phyloP scores from a whole-genome alignment of 306 rosid species.

The Myrica gale region DNA sequence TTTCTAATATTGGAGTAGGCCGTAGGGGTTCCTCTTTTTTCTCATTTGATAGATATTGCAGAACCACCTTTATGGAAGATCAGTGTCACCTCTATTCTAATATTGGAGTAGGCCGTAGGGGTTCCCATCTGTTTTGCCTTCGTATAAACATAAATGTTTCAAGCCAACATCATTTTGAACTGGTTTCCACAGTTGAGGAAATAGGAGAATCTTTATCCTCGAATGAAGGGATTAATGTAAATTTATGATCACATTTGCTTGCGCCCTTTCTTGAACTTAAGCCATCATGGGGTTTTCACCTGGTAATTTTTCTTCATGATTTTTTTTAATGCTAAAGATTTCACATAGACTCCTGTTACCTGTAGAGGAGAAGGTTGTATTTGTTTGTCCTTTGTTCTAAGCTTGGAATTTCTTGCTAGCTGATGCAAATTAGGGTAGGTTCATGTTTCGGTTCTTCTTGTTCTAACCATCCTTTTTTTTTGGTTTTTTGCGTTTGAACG shows the following conservation, averaged over 20 bases:
- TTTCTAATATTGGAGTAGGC: background rate
- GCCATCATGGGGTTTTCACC: background rate
- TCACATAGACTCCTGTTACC: background rate
- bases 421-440: background rate
- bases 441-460: background rate
- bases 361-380: background rate
- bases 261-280: background rate
- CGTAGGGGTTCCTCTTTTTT: too few relatives aligned
- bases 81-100: background rate
- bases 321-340: background rate
- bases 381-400: background rate
- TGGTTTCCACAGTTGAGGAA: background rate
- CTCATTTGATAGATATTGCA: background rate
- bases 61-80: background rate
- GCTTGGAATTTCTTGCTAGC: background rate
- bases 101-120: too few relatives aligned
- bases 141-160: background rate
- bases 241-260: background rate
- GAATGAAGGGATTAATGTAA: background rate
- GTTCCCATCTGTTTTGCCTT: background rate
- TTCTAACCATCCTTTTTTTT: background rate
- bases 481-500: background rate
- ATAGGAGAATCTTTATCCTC: background rate
- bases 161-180: slow-evolving; percentile 3
- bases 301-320: background rate